These are phyloP conservation scores for Aspergillus eucalypticola DNA, from an alignment of 2,329 filamentous ascomycete species.

Conservation along the genomic window DNA sequence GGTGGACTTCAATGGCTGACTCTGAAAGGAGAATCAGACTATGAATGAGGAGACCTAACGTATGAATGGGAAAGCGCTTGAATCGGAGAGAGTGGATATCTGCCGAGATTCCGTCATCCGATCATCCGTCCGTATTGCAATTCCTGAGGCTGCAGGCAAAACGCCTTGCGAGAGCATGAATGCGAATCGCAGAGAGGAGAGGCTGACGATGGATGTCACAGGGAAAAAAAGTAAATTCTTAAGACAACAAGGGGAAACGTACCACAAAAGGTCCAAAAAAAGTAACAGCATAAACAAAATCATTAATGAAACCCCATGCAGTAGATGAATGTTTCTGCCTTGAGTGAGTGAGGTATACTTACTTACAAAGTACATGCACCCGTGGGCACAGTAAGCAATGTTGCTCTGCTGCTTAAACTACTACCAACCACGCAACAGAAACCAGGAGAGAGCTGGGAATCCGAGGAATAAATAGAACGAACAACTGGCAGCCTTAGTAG, in stretches of 20 bases:
- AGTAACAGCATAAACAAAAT: not conserved
- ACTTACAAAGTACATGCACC: not conserved
- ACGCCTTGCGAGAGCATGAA: not conserved
- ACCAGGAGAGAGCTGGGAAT: no score
- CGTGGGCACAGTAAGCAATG: not conserved
- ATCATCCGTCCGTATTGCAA: conserved; percentile 1
- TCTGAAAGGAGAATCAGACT: no score
- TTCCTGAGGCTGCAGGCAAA: not conserved
- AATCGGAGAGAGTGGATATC: not conserved
- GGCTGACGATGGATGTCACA: not conserved
- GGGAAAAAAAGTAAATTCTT: not conserved
- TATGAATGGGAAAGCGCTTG: not conserved
- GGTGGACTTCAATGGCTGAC: not conserved
- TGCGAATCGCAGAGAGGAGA: not conserved
- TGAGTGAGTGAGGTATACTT: not conserved
- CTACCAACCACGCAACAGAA: no score
- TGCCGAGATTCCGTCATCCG: conserved; percentile 2
- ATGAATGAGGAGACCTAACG: no score
- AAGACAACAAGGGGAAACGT: no score
- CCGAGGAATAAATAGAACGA: not conserved
- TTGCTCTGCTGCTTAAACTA: no score
- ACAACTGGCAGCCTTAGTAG: not conserved
- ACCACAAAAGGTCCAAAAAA: not conserved
- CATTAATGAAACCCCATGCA: no score
- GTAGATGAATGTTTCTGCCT: conserved; percentile 1